Percentiles rank a stretch among this genome's conserved stretches.
These are phyloP conservation scores for Trichocomaceae sp. DNA, from an alignment of 2,329 filamentous ascomycete genomes.

Conservation along the genomic window DNA sequence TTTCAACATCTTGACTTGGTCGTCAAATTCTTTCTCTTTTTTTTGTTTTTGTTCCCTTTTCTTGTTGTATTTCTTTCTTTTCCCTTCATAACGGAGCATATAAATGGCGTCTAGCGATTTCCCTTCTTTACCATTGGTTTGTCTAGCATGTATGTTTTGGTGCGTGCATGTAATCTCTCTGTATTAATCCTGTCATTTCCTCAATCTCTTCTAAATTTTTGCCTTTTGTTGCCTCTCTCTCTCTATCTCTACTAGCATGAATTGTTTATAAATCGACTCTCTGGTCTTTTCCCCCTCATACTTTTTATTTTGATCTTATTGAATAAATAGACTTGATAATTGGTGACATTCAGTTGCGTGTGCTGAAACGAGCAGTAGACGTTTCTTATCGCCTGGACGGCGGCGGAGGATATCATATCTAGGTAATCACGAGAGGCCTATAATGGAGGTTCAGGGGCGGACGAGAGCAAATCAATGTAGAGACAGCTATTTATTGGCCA, in stretches of 20 bases:
- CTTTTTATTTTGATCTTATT: not conserved
- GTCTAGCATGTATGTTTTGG: not conserved
- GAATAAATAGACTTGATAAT: not conserved
- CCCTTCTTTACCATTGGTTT: not conserved
- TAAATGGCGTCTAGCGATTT: slow-evolving; percentile 10
- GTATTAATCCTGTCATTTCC: not conserved
- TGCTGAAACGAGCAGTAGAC: too few relatives aligned
- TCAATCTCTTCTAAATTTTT: not conserved
- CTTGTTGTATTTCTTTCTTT: slow-evolving; percentile 1
- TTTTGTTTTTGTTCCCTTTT: not conserved
- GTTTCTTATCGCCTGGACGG: too few relatives aligned
- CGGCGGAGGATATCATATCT: too few relatives aligned
- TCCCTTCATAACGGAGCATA: slow-evolving; percentile 6
- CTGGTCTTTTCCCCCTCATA: not conserved
- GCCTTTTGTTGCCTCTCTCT: not conserved
- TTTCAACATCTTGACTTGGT: not conserved
- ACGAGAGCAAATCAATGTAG: too few relatives aligned
- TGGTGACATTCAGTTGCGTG: not conserved
- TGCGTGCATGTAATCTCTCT: not conserved
- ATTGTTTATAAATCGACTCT: not conserved
- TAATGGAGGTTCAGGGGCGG: too few relatives aligned
- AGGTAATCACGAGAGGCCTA: too few relatives aligned
- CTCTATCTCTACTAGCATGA: not conserved
- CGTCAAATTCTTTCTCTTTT: not conserved
- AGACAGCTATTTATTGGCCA: too few relatives aligned